phyloP scores from a whole-genome alignment of 495 filamentous ascomycete species.

The Aspergillus funiculosus region DNA sequence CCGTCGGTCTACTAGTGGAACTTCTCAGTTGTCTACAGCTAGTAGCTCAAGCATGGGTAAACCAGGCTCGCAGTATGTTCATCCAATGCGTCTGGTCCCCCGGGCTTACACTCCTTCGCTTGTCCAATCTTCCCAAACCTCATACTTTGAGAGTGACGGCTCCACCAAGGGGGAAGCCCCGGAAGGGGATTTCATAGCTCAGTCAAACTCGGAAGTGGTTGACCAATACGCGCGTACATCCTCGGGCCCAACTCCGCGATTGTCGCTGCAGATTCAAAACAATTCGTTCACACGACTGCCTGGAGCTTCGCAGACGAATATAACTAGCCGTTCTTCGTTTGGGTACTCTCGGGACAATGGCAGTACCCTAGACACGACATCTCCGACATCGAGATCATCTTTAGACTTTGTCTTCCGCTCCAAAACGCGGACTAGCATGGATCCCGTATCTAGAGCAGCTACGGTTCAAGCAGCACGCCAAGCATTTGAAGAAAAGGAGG shows the following conservation, averaged over 20 bases:
- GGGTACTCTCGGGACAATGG: constrained; percentile 42
- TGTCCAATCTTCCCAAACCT: constrained; percentile 47
- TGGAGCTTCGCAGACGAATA: constrained; percentile 48
- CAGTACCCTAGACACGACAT: constrained; percentile 39
- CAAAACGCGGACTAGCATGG: constrained; percentile 41
- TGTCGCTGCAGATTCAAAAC: constrained; percentile 44
- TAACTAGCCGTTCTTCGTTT: constrained; percentile 48
- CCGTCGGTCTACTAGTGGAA: constrained; percentile 50
- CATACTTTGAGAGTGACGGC: constrained; percentile 43
- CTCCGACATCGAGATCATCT: constrained; percentile 48
- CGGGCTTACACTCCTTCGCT: constrained; percentile 52
- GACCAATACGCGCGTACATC: constrained; percentile 27
- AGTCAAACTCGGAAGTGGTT: constrained; percentile 23
- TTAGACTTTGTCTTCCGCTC: constrained; percentile 52
- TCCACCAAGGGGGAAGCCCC: constrained; percentile 29
- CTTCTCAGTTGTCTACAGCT: constrained; percentile 49
- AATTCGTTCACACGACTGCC: constrained; percentile 43
- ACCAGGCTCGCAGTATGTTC: constrained; percentile 49
- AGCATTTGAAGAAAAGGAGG: constrained; percentile 55
- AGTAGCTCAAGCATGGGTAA: constrained; percentile 45
- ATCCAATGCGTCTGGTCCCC: constrained; percentile 56
- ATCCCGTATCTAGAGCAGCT: constrained; percentile 48
- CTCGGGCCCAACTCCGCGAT: constrained; percentile 32
- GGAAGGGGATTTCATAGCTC: constrained; percentile 20
- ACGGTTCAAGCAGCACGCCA: constrained; percentile 50